Base-by-base conservation (phyloP, 495 filamentous ascomycete genomes). In the Hamigera avellanea region DNA sequence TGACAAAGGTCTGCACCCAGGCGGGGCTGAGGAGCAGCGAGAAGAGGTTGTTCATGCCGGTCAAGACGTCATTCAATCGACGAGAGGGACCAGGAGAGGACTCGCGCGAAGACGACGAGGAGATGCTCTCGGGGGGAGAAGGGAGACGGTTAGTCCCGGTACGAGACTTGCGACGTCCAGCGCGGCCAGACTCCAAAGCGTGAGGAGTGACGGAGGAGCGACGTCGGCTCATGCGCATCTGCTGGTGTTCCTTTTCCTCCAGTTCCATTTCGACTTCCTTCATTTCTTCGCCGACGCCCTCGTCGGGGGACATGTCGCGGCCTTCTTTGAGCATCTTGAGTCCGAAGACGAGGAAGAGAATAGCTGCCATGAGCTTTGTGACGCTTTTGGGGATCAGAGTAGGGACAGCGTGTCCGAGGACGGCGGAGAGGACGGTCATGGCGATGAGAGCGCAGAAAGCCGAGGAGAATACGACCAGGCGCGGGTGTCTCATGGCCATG, bases 401-500 rank as follows among this genome's bases (percentile, higher is more conserved):
- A 5, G 91, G 91, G 8, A 98, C 84, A 5, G 86, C 84, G 43
- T 98, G 91, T 14, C 91, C 91, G 8, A 96, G 66, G n/a, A 98
- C 65, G 12, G 91, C 93, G 6, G 91, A 96, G n/a, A 98, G 73
- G 15, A 96, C 72, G 0, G 93, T 95, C 91, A 98, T 98, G 53
- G 78, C 71, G 36, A 93, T 75, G 35, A 98, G 64, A 15, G 91
- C 93, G 42, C 76, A 70, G 48, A 96, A 86, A n/a, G 91, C 91
- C 5, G 91, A 86, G 6, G 83, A 78, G 63, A 96, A 98, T 28
- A 98, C 93, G 9, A 95, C 69, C 36, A 95, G 57, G 21, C 89
- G 84, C 29, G 91, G 81, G 53, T 98, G 88, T 46, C 94, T 86
- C 91, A 98, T 98, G 1, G 91, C 91, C 91, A 98, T 98, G 14